Conservation (phyloP, 1,139 yeast species). For the Diutina sp. region DNA sequence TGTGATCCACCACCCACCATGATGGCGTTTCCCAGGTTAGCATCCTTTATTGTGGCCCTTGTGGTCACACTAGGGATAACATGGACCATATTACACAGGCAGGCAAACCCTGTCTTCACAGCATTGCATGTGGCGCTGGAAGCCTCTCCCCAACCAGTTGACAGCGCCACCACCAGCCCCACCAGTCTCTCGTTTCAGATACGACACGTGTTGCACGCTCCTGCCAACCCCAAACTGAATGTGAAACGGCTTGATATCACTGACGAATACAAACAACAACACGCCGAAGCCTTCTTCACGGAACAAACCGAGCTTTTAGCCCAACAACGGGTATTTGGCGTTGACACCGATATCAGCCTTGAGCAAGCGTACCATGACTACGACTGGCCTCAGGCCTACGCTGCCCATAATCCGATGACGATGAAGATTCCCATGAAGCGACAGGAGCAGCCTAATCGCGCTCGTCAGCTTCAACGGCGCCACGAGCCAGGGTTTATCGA, state of each 20-base stretch:
- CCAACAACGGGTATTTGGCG: not conserved
- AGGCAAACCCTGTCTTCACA: not conserved
- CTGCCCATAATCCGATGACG: slow-evolving; percentile 30
- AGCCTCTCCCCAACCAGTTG: not conserved
- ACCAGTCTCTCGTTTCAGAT: slow-evolving; percentile 12
- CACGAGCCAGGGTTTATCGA: slow-evolving; percentile 53
- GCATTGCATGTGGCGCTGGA: not conserved
- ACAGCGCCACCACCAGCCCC: not conserved
- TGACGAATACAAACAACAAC: slow-evolving; percentile 13
- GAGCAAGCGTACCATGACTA: slow-evolving; percentile 14
- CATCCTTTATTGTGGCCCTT: not conserved
- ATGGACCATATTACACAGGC: not conserved
- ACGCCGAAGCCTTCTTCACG: slow-evolving; percentile 6
- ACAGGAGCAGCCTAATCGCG: slow-evolving; percentile 10
- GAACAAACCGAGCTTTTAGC: not conserved
- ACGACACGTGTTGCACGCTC: slow-evolving; percentile 42
- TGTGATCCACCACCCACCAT: not conserved
- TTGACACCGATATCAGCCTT: slow-evolving; percentile 9
- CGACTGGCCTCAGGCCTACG: slow-evolving; percentile 29
- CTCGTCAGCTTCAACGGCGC: slow-evolving; percentile 42
- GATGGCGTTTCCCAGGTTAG: not conserved
- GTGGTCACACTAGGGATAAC: not conserved
- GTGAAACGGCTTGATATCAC: slow-evolving; percentile 38
- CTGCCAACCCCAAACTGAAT: slow-evolving; percentile 24
- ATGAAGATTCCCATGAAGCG: slow-evolving; percentile 17